Percentiles rank a stretch among this genome's conserved stretches.
phyloP scores from a whole-genome alignment of 2,329 filamentous ascomycete species.

The Xylariomycetidae sp. region DNA sequence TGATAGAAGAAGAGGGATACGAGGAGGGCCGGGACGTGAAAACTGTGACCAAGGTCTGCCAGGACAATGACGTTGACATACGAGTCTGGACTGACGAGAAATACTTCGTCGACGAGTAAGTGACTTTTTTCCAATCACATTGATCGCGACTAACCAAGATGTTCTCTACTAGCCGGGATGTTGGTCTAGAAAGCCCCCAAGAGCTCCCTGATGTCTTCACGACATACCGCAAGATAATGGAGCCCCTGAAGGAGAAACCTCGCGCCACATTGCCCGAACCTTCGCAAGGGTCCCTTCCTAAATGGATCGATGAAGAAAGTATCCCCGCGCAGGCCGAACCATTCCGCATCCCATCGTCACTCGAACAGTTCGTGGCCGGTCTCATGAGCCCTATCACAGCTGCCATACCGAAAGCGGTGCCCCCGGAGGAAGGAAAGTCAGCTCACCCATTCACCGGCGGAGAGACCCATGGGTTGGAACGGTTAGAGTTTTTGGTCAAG shows the following conservation, averaged over 20 bases:
- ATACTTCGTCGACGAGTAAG: conserved; percentile 73
- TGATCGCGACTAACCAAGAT: too few species aligned
- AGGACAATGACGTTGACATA: conserved; percentile 50
- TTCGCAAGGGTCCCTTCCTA: conserved; percentile 44
- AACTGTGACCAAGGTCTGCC: conserved; percentile 46
- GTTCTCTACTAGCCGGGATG: conserved; percentile 63
- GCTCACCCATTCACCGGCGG: conserved; percentile 66
- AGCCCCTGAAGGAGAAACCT: conserved; percentile 62
- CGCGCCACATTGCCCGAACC: conserved; percentile 51
- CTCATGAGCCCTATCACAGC: conserved; percentile 53
- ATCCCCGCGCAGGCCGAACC: conserved; percentile 55
- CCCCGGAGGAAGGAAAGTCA: conserved; percentile 42
- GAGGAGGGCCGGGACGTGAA: conserved; percentile 64
- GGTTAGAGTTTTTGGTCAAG: conserved; percentile 55
- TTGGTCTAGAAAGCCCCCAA: conserved; percentile 48
- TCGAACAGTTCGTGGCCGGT: conserved; percentile 45
- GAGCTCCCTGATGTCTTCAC: conserved; percentile 73
- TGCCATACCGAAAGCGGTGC: conserved; percentile 45
- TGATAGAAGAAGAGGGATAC: conserved; percentile 62
- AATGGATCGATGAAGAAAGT: conserved; percentile 40
- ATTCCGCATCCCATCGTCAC: conserved; percentile 54
- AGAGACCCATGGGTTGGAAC: conserved; percentile 51
- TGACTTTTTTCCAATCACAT: too few species aligned
- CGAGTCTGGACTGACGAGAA: conserved; percentile 69
- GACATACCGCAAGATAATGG: conserved; percentile 64